Conservation (phyloP, 2,329 filamentous ascomycete genomes). For the Ophiostoma sp. region DNA sequence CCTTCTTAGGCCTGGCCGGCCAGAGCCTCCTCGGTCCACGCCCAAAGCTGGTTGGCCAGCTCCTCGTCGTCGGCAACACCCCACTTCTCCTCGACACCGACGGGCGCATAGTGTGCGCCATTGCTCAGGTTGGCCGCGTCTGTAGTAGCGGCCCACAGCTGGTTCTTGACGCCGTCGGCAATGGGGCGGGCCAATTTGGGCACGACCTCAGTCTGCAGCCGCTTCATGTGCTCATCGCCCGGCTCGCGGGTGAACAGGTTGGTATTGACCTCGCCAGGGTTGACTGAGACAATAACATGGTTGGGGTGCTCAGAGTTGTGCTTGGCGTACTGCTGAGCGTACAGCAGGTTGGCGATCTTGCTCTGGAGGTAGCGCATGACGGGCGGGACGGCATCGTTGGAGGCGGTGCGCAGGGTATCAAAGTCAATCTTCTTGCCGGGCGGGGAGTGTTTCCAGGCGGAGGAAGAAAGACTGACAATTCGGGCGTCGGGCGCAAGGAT, state of each 20-base stretch:
- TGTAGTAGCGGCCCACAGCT: conserved; percentile 44
- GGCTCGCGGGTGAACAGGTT: conserved; percentile 28
- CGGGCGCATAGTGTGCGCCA: conserved; percentile 39
- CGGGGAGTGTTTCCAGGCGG: conserved; percentile 26
- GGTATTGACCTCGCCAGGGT: conserved; percentile 37
- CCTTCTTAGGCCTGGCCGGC: conserved; percentile 29
- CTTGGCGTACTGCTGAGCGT: conserved; percentile 35
- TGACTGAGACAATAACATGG: conserved; percentile 33
- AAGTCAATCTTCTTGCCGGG: conserved; percentile 14
- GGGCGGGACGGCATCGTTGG: conserved; percentile 21
- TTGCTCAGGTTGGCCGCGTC: conserved; percentile 36
- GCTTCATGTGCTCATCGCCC: conserved; percentile 35
- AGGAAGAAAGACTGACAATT: conserved; percentile 32
- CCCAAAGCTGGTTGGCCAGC: conserved; percentile 35
- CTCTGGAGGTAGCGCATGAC: conserved; percentile 37
- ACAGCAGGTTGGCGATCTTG: conserved; percentile 40
- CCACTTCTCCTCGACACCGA: conserved; percentile 34
- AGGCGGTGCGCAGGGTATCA: conserved; percentile 5
- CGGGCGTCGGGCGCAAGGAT: conserved; percentile 33
- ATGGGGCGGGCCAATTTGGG: conserved; percentile 15
- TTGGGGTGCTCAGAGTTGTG: conserved; percentile 34
- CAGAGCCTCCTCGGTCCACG: conserved; percentile 39
- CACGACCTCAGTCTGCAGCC: conserved; percentile 19
- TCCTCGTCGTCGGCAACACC: conserved; percentile 31
- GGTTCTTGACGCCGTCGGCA: conserved; percentile 34